A percentile compares a stretch with the other conserved stretches of the same genome.
These are phyloP conservation scores for Didymella arachidicola DNA, from an alignment of 2,329 filamentous ascomycete species.

Conservation along the genomic window DNA sequence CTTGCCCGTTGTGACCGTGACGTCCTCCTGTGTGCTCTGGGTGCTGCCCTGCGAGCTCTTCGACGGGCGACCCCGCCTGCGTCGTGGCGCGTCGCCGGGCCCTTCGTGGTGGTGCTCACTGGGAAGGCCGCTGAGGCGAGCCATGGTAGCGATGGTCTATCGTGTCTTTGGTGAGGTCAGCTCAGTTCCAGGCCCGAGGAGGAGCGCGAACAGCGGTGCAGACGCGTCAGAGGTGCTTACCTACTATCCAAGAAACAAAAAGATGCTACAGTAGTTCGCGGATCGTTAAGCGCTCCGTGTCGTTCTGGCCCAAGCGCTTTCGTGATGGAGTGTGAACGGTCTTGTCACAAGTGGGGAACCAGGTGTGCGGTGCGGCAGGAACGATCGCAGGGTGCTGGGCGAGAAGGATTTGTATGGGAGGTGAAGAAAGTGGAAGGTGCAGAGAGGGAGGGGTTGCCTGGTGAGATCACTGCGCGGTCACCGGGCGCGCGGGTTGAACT, in stretches of 20 bases:
- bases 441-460: constrained; percentile 15
- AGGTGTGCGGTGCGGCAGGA: constrained; percentile 11
- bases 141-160: constrained; percentile 34
- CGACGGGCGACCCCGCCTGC: constrained; percentile 40
- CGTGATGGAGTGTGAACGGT: constrained; percentile 1
- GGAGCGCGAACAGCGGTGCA: not conserved
- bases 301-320: constrained; percentile 13
- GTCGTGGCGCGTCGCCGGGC: constrained; percentile 45
- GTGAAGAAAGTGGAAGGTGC: constrained; percentile 3
- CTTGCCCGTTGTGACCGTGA: constrained; percentile 30
- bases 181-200: not conserved
- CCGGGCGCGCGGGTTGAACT: constrained; percentile 7
- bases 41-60: constrained; percentile 38
- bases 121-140: constrained; percentile 45
- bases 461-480: constrained; percentile 9
- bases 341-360: constrained; percentile 5
- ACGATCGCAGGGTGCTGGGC: constrained; percentile 12
- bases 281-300: constrained; percentile 23
- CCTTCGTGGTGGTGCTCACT: constrained; percentile 49
- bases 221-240: constrained; percentile 14
- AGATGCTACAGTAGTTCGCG: constrained; percentile 3
- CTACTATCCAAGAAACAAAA: constrained; percentile 25
- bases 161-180: constrained; percentile 10
- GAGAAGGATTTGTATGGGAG: constrained; percentile 13
- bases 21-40: constrained; percentile 18